Evolutionary conservation across 1,139 yeast genomes (phyloP).

Genomic region (Candida gigantensis): DNA sequence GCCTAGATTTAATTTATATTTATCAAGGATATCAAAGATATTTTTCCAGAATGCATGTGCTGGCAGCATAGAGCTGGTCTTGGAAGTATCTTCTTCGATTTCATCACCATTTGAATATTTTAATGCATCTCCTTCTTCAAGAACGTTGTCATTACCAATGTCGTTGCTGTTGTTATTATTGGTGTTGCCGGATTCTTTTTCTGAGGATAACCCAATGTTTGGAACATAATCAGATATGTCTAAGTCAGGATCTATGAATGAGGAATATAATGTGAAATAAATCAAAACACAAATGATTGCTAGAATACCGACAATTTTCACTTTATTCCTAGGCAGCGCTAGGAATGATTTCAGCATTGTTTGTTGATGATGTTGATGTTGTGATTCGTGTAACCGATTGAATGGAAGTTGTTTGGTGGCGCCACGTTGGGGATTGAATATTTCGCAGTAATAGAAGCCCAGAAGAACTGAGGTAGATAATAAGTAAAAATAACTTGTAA

Average conservation of each 20-base stretch:
- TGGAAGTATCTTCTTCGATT: not conserved
- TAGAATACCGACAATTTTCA: conserved; percentile 5
- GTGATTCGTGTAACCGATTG: too few relatives aligned
- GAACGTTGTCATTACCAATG: not conserved
- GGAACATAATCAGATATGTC: not conserved
- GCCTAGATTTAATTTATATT: conserved; percentile 17
- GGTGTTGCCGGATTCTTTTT: not conserved
- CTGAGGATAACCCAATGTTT: not conserved
- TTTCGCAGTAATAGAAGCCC: too few relatives aligned
- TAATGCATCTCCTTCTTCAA: not conserved
- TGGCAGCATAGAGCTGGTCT: not conserved
- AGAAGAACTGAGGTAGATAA: too few relatives aligned
- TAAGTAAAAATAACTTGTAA: too few relatives aligned
- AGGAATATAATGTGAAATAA: not conserved
- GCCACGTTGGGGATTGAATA: too few relatives aligned
- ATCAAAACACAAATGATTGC: not conserved
- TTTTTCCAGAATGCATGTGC: conserved; percentile 25
- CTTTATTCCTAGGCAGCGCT: conserved; percentile 9
- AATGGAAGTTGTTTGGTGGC: too few relatives aligned
- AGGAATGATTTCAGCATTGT: conserved; percentile 1
- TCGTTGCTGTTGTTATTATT: conserved; percentile 3
- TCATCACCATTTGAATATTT: not conserved
- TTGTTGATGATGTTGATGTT: too few relatives aligned
- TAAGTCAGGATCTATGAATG: not conserved
- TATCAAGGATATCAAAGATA: conserved; percentile 22